Conservation (phyloP, 129 eudicot genomes). For the Chrysanthemum makinoi region DNA sequence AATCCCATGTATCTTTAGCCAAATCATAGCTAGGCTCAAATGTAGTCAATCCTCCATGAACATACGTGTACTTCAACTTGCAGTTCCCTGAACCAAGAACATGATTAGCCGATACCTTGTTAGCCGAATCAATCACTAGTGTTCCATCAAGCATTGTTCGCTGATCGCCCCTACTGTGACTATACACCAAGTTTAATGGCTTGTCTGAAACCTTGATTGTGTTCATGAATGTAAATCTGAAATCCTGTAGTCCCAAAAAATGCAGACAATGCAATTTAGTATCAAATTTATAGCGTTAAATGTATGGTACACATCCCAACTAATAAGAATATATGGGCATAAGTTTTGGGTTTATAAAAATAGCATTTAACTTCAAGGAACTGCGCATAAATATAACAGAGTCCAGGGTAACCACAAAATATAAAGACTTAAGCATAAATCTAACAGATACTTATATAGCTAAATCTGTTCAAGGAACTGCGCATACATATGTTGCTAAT, state of each 20-base stretch:
- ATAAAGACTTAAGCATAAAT: slow-evolving; percentile 2
- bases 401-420: not conserved
- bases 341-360: no score
- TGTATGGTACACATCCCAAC: not conserved
- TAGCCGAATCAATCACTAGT: slow-evolving; percentile 69
- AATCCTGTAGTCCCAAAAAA: slow-evolving; percentile 50
- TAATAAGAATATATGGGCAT: not conserved
- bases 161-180: slow-evolving; percentile 59
- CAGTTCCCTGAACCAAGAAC: slow-evolving; percentile 62
- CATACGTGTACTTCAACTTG: slow-evolving; percentile 67
- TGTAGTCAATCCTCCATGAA: slow-evolving; percentile 72
- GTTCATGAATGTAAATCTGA: slow-evolving; percentile 85
- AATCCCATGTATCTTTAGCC: slow-evolving; percentile 80
- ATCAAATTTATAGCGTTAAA: not conserved
- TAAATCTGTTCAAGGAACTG: not conserved
- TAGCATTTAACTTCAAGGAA: no score
- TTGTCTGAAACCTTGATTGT: slow-evolving; percentile 68
- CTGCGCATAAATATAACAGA: not conserved
- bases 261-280: not conserved
- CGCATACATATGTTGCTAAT: not conserved
- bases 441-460: not conserved
- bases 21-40: slow-evolving; percentile 82
- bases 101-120: slow-evolving; percentile 81
- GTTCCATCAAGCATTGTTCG: slow-evolving; percentile 79
- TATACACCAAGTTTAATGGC: slow-evolving; percentile 77